These are phyloP conservation scores for Apiosordaria backusii DNA, from an alignment of 495 filamentous ascomycete genomes.

Conservation along the genomic window DNA sequence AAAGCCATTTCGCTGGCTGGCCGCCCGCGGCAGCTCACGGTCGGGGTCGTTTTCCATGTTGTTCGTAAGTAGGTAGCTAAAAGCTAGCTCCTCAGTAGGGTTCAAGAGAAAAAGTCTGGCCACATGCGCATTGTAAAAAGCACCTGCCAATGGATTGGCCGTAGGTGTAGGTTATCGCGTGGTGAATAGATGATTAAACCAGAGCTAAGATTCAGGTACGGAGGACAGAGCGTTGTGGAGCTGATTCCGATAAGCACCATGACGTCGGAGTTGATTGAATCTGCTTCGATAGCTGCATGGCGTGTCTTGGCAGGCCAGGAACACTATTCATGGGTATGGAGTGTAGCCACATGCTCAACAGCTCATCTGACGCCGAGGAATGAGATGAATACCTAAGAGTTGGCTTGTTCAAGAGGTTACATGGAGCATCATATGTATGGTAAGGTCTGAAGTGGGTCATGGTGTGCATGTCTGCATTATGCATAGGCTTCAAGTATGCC, in stretches of 20 bases:
- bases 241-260: constrained; percentile 18
- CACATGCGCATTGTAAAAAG: background rate
- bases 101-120: background rate
- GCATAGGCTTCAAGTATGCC: background rate
- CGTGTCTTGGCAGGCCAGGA: background rate
- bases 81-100: background rate
- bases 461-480: background rate
- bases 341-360: background rate
- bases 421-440: background rate
- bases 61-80: constrained; percentile 14
- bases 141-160: background rate
- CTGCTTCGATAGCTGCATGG: background rate
- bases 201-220: background rate
- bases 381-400: no score
- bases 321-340: background rate
- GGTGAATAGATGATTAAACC: background rate
- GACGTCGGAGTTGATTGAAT: constrained; percentile 20
- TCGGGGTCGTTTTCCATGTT: constrained; percentile 32
- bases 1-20: constrained; percentile 38
- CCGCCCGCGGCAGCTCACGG: constrained; percentile 22
- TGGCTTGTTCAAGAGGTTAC: background rate
- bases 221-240: constrained; percentile 9
- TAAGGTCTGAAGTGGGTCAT: background rate
- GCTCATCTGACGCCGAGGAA: no score
- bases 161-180: background rate